Conservation (phyloP, 2,329 filamentous ascomycete species). For the Penicillium sp. region DNA sequence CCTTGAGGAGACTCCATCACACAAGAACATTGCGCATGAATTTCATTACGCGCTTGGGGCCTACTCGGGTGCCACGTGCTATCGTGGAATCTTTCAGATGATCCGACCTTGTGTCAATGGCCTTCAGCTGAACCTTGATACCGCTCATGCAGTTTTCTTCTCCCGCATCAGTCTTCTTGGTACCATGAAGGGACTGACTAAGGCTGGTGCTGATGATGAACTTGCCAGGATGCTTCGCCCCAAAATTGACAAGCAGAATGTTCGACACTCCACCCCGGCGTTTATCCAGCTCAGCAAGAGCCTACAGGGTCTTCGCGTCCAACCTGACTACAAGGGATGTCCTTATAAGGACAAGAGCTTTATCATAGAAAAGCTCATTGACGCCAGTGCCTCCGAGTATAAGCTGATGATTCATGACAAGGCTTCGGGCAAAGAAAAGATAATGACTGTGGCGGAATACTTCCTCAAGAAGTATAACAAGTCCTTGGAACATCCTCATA, state of each 20-base stretch:
- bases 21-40: constrained; percentile 49
- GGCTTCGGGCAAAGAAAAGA: constrained; percentile 44
- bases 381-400: constrained; percentile 44
- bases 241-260: constrained; percentile 4
- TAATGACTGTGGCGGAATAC: constrained; percentile 60
- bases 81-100: constrained; percentile 87
- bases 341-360: constrained; percentile 43
- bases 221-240: constrained; percentile 28
- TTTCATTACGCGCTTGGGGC: neutral
- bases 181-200: constrained; percentile 35
- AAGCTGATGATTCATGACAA: constrained; percentile 44
- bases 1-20: constrained; percentile 45
- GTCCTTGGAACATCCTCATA: constrained; percentile 43
- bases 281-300: constrained; percentile 31
- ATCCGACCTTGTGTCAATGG: constrained; percentile 71
- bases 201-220: constrained; percentile 32
- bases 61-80: constrained; percentile 63
- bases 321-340: constrained; percentile 37
- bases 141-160: constrained; percentile 92
- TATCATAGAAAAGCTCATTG: constrained; percentile 52
- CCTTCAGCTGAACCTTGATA: constrained; percentile 83
- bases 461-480: constrained; percentile 54
- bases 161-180: constrained; percentile 42
- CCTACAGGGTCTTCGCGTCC: constrained; percentile 40
- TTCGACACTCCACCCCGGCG: neutral